phyloP scores from a whole-genome alignment of 176 grass and related monocot species.

The Triticum dicoccoides region DNA sequence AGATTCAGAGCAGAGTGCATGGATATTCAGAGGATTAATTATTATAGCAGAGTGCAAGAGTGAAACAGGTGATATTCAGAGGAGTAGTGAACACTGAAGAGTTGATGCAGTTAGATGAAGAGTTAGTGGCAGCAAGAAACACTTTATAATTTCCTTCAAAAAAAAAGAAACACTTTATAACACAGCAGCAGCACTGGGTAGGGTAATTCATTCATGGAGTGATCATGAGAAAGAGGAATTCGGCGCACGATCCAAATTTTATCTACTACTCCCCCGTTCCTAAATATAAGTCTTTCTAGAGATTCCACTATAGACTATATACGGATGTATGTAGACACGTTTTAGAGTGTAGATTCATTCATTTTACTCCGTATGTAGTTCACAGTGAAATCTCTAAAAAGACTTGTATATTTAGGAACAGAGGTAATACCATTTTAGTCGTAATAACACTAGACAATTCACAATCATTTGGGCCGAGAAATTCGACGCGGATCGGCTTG shows the following conservation, averaged over 20 bases:
- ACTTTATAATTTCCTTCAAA: too few species aligned
- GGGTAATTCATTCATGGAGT: not conserved
- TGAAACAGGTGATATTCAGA: too few species aligned
- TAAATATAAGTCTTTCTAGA: too few species aligned
- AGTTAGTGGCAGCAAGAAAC: not conserved
- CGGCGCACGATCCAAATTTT: not conserved
- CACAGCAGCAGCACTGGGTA: not conserved
- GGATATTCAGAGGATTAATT: not conserved
- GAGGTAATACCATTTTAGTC: not conserved
- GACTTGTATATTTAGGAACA: too few species aligned
- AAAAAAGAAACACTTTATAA: not conserved
- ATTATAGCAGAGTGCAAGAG: not conserved
- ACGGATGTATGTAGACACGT: too few species aligned
- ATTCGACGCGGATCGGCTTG: not conserved
- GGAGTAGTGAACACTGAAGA: not conserved
- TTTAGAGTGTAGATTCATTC: too few species aligned
- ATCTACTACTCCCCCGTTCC: too few species aligned
- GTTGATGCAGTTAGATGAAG: not conserved
- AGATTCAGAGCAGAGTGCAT: constrained; percentile 2
- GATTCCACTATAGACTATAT: too few species aligned
- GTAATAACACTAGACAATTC: not conserved
- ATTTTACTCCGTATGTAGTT: too few species aligned
- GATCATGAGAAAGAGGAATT: not conserved
- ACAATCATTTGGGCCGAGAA: not conserved
- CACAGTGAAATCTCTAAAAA: too few species aligned